A percentile compares a stretch with the other conserved stretches of the same genome.
These are phyloP conservation scores for Acer yangbiense DNA, from an alignment of 345 rosid genomes.

Conservation along the genomic window DNA sequence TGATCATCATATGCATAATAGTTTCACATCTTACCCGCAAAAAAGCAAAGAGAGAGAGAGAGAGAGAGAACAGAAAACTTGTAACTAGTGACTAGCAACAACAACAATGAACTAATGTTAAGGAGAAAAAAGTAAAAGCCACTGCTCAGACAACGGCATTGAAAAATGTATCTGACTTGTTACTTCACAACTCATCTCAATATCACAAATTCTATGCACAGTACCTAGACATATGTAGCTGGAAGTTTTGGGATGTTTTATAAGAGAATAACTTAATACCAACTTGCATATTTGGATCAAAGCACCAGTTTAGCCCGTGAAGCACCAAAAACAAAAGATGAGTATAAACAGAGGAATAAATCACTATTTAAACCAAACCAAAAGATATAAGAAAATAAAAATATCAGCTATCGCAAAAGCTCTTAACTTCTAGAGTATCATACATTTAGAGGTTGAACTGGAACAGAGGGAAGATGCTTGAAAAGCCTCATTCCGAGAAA, in stretches of 20 bases:
- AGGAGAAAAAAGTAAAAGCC: not conserved
- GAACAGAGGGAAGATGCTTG: slow-evolving; percentile 94
- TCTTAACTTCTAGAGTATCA: slow-evolving; percentile 21
- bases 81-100: not conserved
- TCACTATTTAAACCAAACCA: not conserved
- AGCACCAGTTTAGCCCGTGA: not conserved
- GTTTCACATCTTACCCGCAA: not conserved
- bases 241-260: not conserved
- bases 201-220: not conserved
- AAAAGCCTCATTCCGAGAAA: slow-evolving; percentile 93
- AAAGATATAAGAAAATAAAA: not conserved
- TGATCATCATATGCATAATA: not conserved
- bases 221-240: not conserved
- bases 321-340: slow-evolving; percentile 1
- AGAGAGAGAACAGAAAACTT: not conserved
- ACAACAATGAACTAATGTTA: not conserved
- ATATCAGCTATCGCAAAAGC: not conserved
- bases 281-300: not conserved
- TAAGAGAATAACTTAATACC: not conserved
- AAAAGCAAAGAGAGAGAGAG: not conserved
- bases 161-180: not conserved
- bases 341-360: not conserved
- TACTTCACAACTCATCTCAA: not conserved
- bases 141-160: not conserved
- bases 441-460: slow-evolving; percentile 86